Conservation (phyloP, 169 alveolate species). For the Plasmodium gonderi region DNA sequence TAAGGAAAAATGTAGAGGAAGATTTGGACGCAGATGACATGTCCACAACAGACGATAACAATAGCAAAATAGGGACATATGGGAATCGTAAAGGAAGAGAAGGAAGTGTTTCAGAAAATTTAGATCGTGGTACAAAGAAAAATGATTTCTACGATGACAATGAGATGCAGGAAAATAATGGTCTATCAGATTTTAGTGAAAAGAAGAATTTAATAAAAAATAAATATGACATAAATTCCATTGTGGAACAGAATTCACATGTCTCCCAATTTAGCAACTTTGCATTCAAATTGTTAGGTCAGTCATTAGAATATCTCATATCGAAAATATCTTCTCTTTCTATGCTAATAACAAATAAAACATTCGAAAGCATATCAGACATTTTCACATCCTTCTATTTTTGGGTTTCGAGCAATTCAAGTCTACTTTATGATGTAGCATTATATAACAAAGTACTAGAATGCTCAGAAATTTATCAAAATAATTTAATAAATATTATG, state of each 20-base stretch:
- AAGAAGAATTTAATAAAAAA: slow-evolving; percentile 29
- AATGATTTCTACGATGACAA: not conserved
- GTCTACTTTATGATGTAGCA: slow-evolving; percentile 60
- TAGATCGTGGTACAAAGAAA: not conserved
- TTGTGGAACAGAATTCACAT: slow-evolving; percentile 56
- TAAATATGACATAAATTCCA: slow-evolving; percentile 56
- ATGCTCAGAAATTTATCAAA: slow-evolving; percentile 76
- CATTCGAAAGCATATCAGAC: slow-evolving; percentile 68
- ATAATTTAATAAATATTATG: slow-evolving; percentile 76
- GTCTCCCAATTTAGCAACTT: slow-evolving; percentile 65
- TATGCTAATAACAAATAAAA: slow-evolving; percentile 37
- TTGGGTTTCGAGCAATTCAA: slow-evolving; percentile 70
- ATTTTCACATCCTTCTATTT: slow-evolving; percentile 61
- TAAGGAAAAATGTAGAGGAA: not conserved
- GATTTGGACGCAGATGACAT: slow-evolving; percentile 30
- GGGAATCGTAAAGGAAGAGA: not conserved
- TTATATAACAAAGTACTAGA: slow-evolving; percentile 67
- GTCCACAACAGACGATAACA: slow-evolving; percentile 44
- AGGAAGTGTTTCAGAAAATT: not conserved
- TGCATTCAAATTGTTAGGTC: slow-evolving; percentile 59
- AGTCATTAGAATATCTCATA: slow-evolving; percentile 49
- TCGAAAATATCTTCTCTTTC: slow-evolving; percentile 47
- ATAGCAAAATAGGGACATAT: not conserved
- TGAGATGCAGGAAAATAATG: not conserved
- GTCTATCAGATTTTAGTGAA: slow-evolving; percentile 11